Evolutionary conservation across 139 green algal species (phyloP), one percentile per base, ranked within the genome.

Genomic region (Dunaliella primolecta): DNA sequence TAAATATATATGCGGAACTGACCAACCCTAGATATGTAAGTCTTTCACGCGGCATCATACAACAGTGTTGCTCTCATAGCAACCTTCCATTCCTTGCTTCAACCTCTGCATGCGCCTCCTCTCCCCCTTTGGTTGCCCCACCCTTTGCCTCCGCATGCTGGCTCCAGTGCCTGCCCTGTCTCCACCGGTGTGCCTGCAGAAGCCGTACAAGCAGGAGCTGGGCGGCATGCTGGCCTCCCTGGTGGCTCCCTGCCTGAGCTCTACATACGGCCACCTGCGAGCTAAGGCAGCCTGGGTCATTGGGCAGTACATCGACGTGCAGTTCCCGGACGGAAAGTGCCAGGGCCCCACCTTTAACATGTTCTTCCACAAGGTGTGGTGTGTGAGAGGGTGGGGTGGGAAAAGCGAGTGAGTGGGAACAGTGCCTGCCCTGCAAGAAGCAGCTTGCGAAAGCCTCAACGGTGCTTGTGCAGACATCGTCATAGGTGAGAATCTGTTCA

Each of bases 281-380:
- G 91, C 94, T 81, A 99, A 99, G 90, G 83, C 95, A 1, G 94
- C 88, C 83, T 99, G 97, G 97, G 84, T 98, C 74, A 87, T 91
- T 0, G 94, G 93, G 29, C 83, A 91, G 83, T 99, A 94, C 83
- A 92, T 88, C 1, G 94, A 96, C 84, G 94, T 96, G 33, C 74
- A 93, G 27, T 98, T 98, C 84, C 57, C 81, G 0, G 93, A 96
- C 32, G 87, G 86, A 27, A 86, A 86, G 76, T 92, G 92, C 76
- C n/a, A 25, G 24, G 94, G 93, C 0, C 76, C 86, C 25, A 94
- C 89, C 32, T 99, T 98, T 87, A 83, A 80, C 3, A 79, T 80
- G 31, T 90, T 97, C 57, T 90, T 99, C 75, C 86, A 95, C 35
- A 84, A 89, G 77, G 90, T 91, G 20, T 56, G 46, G 46, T 46